Conservation (phyloP, 768 basidiomycete species). For the Rhodotorula diobovata region DNA sequence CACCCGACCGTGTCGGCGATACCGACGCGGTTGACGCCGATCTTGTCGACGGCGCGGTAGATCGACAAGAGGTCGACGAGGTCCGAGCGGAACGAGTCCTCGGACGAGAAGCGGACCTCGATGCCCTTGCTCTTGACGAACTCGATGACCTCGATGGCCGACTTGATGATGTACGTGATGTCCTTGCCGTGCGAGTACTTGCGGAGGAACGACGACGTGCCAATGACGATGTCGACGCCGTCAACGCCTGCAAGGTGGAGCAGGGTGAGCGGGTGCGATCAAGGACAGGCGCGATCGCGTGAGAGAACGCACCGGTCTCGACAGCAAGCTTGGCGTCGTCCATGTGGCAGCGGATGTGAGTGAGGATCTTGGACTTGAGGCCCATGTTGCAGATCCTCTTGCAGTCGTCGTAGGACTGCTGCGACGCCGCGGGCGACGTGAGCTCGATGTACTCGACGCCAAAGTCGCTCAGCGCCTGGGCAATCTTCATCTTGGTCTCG, state of each 20-base stretch:
- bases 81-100: slow-evolving; percentile 99
- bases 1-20: slow-evolving; percentile 99
- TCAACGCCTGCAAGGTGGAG: slow-evolving; percentile 66
- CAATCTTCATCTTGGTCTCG: slow-evolving; percentile 99
- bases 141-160: slow-evolving; percentile 96
- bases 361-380: slow-evolving; percentile 90
- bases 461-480: slow-evolving; percentile 94
- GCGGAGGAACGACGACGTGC: slow-evolving; percentile 96
- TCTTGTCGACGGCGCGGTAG: slow-evolving; percentile 99
- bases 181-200: slow-evolving; percentile 99
- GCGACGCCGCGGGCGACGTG: slow-evolving; percentile 94
- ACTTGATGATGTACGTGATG: slow-evolving; percentile 98
- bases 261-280: background rate
- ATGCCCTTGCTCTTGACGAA: slow-evolving; percentile 99
- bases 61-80: slow-evolving; percentile 96
- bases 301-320: slow-evolving; percentile 69
- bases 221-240: slow-evolving; percentile 98
- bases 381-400: slow-evolving; percentile 99
- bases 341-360: slow-evolving; percentile 99
- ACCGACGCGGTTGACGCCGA: slow-evolving; percentile 96
- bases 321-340: slow-evolving; percentile 97
- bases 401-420: slow-evolving; percentile 88
- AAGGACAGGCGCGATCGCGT: background rate
- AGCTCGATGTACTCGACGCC: slow-evolving; percentile 99
- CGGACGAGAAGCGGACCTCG: slow-evolving; percentile 98